Conservation (phyloP, 345 rosid species). For the Geranium rotundifolium region DNA sequence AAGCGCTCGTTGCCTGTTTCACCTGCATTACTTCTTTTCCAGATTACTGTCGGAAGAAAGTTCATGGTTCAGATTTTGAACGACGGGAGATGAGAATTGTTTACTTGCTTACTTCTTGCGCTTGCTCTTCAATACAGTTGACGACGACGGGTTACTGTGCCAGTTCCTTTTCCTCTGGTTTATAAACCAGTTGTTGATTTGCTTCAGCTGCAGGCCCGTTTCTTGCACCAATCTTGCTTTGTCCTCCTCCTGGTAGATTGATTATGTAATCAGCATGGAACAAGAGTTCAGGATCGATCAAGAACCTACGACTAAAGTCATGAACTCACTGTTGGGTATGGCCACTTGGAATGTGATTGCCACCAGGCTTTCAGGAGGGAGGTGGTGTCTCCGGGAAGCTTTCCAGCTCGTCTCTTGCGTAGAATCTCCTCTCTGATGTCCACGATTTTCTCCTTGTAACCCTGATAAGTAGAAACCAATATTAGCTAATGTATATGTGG, state of each 20-base stretch:
- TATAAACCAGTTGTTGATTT: too few relatives aligned
- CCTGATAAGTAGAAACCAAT: conserved; percentile 27
- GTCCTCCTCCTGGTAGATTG: conserved; percentile 76
- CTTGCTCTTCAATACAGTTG: conserved; percentile 72
- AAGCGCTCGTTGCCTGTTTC: conserved; percentile 54
- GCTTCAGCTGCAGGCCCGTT: conserved; percentile 92
- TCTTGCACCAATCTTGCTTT: conserved; percentile 92
- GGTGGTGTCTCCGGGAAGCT: conserved; percentile 94
- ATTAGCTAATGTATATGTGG: neutral
- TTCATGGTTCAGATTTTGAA: conserved; percentile 8
- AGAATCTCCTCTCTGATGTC: conserved; percentile 94
- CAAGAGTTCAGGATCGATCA: neutral
- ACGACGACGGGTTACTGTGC: conserved; percentile 87
- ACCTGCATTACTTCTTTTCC: conserved; percentile 87
- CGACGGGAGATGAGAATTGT: neutral
- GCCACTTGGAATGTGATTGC: conserved; percentile 98
- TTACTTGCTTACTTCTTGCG: conserved; percentile 59
- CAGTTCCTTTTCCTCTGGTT: conserved; percentile 98
- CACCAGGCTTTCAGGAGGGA: conserved; percentile 89
- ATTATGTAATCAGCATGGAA: too few relatives aligned
- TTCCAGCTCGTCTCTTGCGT: conserved; percentile 97
- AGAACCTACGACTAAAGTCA: neutral
- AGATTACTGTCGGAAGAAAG: conserved; percentile 33
- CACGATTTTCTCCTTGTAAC: conserved; percentile 88
- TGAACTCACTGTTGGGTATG: conserved; percentile 87